phyloP scores from a whole-genome alignment of 2,329 filamentous ascomycete genomes.

The Myriosclerotinia duriaeana region DNA sequence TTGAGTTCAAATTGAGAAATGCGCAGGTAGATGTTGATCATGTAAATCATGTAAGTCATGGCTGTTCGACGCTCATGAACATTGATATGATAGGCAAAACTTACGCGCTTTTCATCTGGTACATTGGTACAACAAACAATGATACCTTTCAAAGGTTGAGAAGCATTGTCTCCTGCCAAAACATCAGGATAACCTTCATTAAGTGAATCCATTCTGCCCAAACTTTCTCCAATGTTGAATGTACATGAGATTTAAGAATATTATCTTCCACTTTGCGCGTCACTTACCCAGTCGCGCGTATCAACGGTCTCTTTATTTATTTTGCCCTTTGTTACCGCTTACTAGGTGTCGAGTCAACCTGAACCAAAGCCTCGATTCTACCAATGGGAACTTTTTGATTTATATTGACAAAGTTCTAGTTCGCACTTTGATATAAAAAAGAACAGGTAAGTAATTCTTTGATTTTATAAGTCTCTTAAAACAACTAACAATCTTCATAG shows the following conservation, averaged over 20 bases:
- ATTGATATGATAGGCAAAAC: constrained; percentile 37
- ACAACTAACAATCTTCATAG: not conserved
- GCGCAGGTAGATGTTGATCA: not conserved
- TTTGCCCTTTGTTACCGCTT: constrained; percentile 17
- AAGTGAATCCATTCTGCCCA: constrained; percentile 9
- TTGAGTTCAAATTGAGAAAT: not conserved
- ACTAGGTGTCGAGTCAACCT: not conserved
- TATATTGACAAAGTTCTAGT: not conserved
- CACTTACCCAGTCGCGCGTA: constrained; percentile 7
- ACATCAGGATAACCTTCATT: not conserved
- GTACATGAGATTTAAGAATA: constrained; percentile 6
- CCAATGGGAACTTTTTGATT: not conserved
- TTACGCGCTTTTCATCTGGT: constrained; percentile 72
- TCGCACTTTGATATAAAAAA: too few species aligned
- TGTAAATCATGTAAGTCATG: not conserved
- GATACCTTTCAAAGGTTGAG: constrained; percentile 60
- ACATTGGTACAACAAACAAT: constrained; percentile 89
- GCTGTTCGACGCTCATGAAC: not conserved
- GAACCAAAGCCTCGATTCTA: not conserved
- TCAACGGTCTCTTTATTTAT: constrained; percentile 3
- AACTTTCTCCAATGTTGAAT: constrained; percentile 5
- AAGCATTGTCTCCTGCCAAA: constrained; percentile 26
- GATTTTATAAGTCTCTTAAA: not conserved
- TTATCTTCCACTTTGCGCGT: constrained; percentile 21
- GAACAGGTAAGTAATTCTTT: too few species aligned